Conservation (phyloP, 305 asterid species). For the Andrographis paniculata region DNA sequence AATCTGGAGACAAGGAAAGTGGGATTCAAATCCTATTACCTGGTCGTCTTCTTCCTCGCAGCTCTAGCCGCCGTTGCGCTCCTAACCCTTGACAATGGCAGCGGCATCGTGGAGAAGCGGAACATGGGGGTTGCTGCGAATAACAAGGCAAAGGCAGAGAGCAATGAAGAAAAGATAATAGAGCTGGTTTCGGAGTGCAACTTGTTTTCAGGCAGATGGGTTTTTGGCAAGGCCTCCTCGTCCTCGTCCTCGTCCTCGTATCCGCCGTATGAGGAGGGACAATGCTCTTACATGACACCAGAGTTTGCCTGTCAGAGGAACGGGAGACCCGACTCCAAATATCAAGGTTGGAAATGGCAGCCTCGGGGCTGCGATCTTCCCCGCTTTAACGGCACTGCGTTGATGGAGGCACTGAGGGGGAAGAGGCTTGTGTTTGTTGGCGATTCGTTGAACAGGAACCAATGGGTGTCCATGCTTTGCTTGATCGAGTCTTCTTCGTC, state of each 20-base stretch:
- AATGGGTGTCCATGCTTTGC: constrained; percentile 41
- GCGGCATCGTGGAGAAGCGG: background rate
- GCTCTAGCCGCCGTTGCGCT: constrained; percentile 15
- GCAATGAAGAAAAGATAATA: background rate
- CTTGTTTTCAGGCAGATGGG: constrained; percentile 37
- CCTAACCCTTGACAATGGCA: constrained; percentile 8
- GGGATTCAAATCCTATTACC: constrained; percentile 15
- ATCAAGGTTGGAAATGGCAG: constrained; percentile 39
- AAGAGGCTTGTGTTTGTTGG: constrained; percentile 39
- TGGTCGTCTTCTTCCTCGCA: constrained; percentile 19
- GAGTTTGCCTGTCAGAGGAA: constrained; percentile 23
- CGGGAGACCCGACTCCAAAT: constrained; percentile 23
- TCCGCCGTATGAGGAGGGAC: constrained; percentile 28
- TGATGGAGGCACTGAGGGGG: constrained; percentile 38
- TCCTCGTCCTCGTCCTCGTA: too few relatives aligned
- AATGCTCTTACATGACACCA: constrained; percentile 23
- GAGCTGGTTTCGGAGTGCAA: constrained; percentile 13
- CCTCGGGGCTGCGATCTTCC: constrained; percentile 38
- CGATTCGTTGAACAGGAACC: constrained; percentile 42
- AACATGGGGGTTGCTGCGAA: background rate
- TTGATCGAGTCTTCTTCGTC: constrained; percentile 30
- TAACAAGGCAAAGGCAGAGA: background rate
- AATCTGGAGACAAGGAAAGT: constrained; percentile 11
- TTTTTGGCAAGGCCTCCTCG: constrained; percentile 22
- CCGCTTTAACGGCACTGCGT: constrained; percentile 31